Percentiles rank a stretch among this genome's conserved stretches.
Evolutionary conservation across 2,329 filamentous ascomycete species (phyloP).

Genomic region (Fusarium cicatricum): DNA sequence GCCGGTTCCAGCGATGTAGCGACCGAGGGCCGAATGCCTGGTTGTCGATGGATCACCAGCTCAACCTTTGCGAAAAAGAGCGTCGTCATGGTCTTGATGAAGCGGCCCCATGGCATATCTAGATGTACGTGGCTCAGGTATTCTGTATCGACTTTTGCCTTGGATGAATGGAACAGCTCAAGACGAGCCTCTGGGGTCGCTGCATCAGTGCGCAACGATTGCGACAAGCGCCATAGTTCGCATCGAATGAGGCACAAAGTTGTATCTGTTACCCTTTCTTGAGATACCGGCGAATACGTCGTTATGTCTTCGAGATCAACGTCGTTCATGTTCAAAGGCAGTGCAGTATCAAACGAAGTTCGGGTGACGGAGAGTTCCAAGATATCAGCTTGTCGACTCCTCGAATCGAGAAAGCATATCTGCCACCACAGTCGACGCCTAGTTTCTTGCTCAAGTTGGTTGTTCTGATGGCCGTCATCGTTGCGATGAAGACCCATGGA

Average conservation of each 20-base stretch:
- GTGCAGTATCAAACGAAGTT: conserved; percentile 50
- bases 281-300: background rate
- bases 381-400: conserved; percentile 12
- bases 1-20: conserved; percentile 7
- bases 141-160: conserved; percentile 13
- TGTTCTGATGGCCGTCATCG: background rate
- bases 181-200: conserved; percentile 13
- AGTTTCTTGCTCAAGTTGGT: conserved; percentile 24
- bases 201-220: conserved; percentile 16
- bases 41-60: conserved; percentile 28
- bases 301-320: background rate
- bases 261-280: conserved; percentile 9
- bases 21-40: background rate
- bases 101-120: conserved; percentile 18
- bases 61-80: conserved; percentile 44
- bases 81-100: conserved; percentile 31
- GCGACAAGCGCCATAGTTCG: conserved; percentile 39
- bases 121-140: conserved; percentile 20
- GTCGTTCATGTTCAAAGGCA: conserved; percentile 55
- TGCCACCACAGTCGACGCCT: conserved; percentile 43
- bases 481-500: conserved; percentile 30
- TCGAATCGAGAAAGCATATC: conserved; percentile 42
- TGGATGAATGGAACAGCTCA: conserved; percentile 15
- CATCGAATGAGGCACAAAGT: conserved; percentile 39
- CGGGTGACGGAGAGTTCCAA: conserved; percentile 33